phyloP scores from a whole-genome alignment of 2,329 filamentous ascomycete genomes.

The Ophioceras dolichostomum region DNA sequence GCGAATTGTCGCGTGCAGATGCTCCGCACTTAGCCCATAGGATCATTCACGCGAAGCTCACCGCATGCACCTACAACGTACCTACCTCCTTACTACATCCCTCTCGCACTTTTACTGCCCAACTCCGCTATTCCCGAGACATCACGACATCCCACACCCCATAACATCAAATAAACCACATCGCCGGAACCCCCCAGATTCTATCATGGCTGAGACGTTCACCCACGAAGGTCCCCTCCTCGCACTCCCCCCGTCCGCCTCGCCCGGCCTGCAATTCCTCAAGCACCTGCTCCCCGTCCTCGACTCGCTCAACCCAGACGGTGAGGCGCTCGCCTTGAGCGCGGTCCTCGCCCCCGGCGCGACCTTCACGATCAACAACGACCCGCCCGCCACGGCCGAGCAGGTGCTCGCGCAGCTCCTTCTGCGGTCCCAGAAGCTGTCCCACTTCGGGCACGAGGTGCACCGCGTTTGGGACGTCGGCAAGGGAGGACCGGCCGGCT shows the following conservation, averaged over 20 bases:
- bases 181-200: too few relatives aligned
- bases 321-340: slow-evolving; percentile 1
- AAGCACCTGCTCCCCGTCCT: slow-evolving; percentile 2
- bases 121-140: too few relatives aligned
- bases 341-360: slow-evolving; percentile 1
- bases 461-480: slow-evolving; percentile 1
- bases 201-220: slow-evolving; percentile 1
- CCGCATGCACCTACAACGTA: too few relatives aligned
- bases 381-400: slow-evolving; percentile 1
- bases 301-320: slow-evolving; percentile 1
- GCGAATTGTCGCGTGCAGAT: too few relatives aligned
- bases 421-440: slow-evolving; percentile 1
- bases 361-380: slow-evolving; percentile 2
- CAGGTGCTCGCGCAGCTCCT: slow-evolving; percentile 3
- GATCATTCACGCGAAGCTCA: too few relatives aligned
- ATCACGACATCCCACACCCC: too few relatives aligned
- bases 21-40: too few relatives aligned
- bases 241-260: slow-evolving; percentile 1
- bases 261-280: slow-evolving; percentile 2
- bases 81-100: too few relatives aligned
- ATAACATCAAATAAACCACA: too few relatives aligned
- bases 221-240: background rate
- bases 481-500: background rate
- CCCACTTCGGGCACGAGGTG: slow-evolving; percentile 3
- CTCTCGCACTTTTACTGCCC: too few relatives aligned